These are phyloP conservation scores for Heteromeles arbutifolia DNA, from an alignment of 306 rosid species.

Conservation along the genomic window DNA sequence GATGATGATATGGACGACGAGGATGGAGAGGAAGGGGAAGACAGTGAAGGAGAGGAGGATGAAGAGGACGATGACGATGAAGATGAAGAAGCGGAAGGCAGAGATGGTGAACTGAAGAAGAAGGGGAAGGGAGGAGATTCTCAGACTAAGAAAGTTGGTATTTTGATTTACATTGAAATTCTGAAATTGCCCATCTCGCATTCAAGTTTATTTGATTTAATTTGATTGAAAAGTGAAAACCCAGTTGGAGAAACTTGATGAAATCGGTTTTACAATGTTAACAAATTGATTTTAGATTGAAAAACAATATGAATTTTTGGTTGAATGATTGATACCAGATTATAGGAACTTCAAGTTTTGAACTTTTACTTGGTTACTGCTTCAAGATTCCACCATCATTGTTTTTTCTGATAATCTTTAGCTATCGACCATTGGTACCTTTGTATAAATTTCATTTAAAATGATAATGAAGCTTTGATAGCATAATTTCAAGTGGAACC, in stretches of 20 bases:
- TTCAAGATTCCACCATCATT: not conserved
- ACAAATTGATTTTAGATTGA: not conserved
- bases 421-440: not conserved
- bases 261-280: not conserved
- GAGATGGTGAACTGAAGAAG: conserved; percentile 25
- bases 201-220: not conserved
- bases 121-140: conserved; percentile 34
- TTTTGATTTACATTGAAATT: not conserved
- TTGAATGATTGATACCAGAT: not conserved
- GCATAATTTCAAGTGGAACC: not conserved
- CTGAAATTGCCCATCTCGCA: conserved; percentile 1
- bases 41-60: not conserved
- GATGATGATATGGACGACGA: conserved; percentile 13
- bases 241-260: not conserved
- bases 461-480: not conserved
- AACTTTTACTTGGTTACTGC: not conserved
- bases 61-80: conserved; percentile 24
- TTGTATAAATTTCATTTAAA: not conserved
- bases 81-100: conserved; percentile 19
- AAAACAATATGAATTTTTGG: not conserved
- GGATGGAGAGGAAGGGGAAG: conserved; percentile 9
- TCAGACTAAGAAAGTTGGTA: conserved; percentile 77
- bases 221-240: not conserved
- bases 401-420: not conserved
- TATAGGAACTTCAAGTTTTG: not conserved